Percentiles rank a stretch among this genome's conserved stretches.
These are phyloP conservation scores for Nidularia sp. DNA, from an alignment of 768 basidiomycete genomes.

Conservation along the genomic window DNA sequence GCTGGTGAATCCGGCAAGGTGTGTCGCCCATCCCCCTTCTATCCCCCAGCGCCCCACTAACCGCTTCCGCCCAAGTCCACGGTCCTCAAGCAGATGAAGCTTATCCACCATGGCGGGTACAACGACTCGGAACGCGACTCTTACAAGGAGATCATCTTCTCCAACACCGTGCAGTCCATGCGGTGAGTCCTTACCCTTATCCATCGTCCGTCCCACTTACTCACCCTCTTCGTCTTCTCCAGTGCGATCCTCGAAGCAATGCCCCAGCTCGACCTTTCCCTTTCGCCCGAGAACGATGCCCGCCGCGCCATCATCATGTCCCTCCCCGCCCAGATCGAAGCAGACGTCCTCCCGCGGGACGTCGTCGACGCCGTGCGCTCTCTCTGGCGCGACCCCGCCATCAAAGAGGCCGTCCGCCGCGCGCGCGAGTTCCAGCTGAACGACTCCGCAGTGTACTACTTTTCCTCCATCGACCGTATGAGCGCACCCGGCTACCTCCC, in stretches of 20 bases:
- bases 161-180: constrained; percentile 94
- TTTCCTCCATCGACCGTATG: constrained; percentile 88
- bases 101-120: constrained; percentile 91
- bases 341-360: constrained; percentile 67
- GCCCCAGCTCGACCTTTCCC: constrained; percentile 73
- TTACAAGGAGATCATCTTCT: constrained; percentile 94
- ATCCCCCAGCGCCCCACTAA: background rate
- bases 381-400: constrained; percentile 78
- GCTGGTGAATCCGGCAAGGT: constrained; percentile 98
- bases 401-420: constrained; percentile 78
- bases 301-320: constrained; percentile 65
- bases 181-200: constrained; percentile 24
- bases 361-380: constrained; percentile 75
- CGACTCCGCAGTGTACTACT: constrained; percentile 96
- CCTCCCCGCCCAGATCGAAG: constrained; percentile 76
- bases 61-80: constrained; percentile 16
- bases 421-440: constrained; percentile 97
- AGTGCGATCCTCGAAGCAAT: constrained; percentile 89
- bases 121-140: constrained; percentile 86
- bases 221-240: background rate
- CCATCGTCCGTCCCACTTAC: no score
- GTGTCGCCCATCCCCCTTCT: constrained; percentile 8
- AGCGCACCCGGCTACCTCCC: constrained; percentile 73
- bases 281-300: constrained; percentile 67
- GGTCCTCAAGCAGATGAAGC: constrained; percentile 95